Base-by-base conservation (phyloP, 2,329 filamentous ascomycete species). In the Rhexocercosporidium sp. region DNA sequence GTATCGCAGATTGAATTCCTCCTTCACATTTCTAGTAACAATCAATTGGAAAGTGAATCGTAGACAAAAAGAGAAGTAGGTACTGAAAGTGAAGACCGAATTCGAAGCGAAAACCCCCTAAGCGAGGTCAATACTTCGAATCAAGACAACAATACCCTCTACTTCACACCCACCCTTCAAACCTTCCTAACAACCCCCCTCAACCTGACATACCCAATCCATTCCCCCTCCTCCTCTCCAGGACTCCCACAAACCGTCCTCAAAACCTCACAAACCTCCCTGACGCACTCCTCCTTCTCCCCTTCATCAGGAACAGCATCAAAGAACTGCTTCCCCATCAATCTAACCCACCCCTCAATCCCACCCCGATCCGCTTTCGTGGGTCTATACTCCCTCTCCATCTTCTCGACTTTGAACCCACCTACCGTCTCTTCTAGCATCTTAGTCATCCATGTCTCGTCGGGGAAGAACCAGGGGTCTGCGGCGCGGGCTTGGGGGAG, bases 381-480 rank as follows among this genome's bases (percentile, higher is more conserved):
- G 29, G 89, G 88, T 61, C 90, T 78, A 80, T 89, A 91, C 79
- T 91, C 88, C 22, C 82, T 76, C 80, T 93, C 90, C 0, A 84
- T 77, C 70, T 77, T 80, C 72, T 87, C 83, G 7, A 77, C 73
- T 59, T 72, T 64, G 49, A 71, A 77, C 0, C 72, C 72, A 7
- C 82, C 81, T 59, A 79, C 77, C 25, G 80, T 75, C 68, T 84
- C 79, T 69, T 85, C 81, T 46, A 80, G 75, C 44, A 76, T 69
- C 7, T 27, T 31, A 37, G 71, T 77, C 76, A 87, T 84, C 88
- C 88, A 90, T 0, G 70, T 76, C 73, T 89, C 87, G 69, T 89
- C 88, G 0, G 90, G 88, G 76, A 92, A 93, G 77, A 91, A 92
- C 90, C 90, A 93, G 4, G 90, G 90, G 68, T 85, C 84, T 0